A percentile compares a stretch with the other conserved stretches of the same genome.
Evolutionary conservation across 257 asterid genomes (phyloP).

Genomic region (Nicotiana undulata): DNA sequence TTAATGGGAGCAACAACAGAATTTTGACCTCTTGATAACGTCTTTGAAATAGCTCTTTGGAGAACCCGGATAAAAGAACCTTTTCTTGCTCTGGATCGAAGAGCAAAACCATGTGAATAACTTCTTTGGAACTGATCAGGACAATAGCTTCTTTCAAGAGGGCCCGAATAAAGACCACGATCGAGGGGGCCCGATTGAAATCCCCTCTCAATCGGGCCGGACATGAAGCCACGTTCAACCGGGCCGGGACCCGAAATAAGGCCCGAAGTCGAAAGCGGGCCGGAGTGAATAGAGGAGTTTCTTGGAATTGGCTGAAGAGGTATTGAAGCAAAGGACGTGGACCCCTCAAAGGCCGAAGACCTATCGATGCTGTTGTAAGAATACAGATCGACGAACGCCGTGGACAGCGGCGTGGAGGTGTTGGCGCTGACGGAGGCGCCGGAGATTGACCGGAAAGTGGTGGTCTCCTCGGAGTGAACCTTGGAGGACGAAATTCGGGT

Average conservation of each 20-base stretch:
- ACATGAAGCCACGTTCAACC: constrained; percentile 68
- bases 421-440: constrained; percentile 96
- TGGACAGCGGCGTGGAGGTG: constrained; percentile 88
- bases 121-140: constrained; percentile 71
- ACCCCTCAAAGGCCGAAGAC: constrained; percentile 81
- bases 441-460: constrained; percentile 70
- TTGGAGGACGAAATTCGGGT: constrained; percentile 46
- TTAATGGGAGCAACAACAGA: constrained; percentile 89
- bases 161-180: constrained; percentile 67
- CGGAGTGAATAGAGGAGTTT: constrained; percentile 46
- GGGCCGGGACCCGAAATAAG: constrained; percentile 53
- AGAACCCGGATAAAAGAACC: constrained; percentile 53
- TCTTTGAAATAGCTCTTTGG: constrained; percentile 62
- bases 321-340: constrained; percentile 75
- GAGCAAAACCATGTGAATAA: constrained; percentile 72
- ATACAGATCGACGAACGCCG: constrained; percentile 52
- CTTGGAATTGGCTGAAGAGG: constrained; percentile 86
- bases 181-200: constrained; percentile 79
- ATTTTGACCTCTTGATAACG: constrained; percentile 63
- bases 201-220: constrained; percentile 81
- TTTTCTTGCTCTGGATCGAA: constrained; percentile 53
- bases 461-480: constrained; percentile 50
- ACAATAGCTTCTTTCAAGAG: constrained; percentile 45
- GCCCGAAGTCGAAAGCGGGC: constrained; percentile 46
- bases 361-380: constrained; percentile 55